phyloP scores from a whole-genome alignment of 2,329 filamentous ascomycete genomes.

The Decorospora gaudefroyi region DNA sequence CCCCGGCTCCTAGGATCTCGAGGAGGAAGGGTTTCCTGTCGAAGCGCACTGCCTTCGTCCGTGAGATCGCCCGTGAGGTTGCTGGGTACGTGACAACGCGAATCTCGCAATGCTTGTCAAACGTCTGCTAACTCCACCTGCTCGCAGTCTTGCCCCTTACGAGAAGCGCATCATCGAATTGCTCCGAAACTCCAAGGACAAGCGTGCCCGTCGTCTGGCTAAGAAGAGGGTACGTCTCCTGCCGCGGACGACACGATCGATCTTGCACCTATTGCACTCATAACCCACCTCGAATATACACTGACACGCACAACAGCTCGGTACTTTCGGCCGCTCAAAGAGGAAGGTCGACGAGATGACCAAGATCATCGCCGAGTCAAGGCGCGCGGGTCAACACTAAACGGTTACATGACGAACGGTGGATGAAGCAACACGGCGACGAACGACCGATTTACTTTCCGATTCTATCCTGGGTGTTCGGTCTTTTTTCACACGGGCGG shows the following conservation, averaged over 20 bases:
- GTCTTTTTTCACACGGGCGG: slow-evolving; percentile 42
- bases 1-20: slow-evolving; percentile 56
- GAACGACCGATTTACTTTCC: slow-evolving; percentile 33
- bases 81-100: slow-evolving; percentile 69
- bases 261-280: slow-evolving; percentile 1
- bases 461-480: slow-evolving; percentile 44
- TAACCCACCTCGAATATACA: slow-evolving; percentile 11
- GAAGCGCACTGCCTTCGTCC: slow-evolving; percentile 96
- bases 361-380: slow-evolving; percentile 95
- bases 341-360: slow-evolving; percentile 99
- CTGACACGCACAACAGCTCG: slow-evolving; percentile 66
- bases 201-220: slow-evolving; percentile 97
- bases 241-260: slow-evolving; percentile 1
- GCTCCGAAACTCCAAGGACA: slow-evolving; percentile 98
- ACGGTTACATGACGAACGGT: slow-evolving; percentile 37
- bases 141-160: slow-evolving; percentile 52
- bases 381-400: slow-evolving; percentile 73
- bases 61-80: slow-evolving; percentile 98
- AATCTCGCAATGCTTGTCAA: neutral
- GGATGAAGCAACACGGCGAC: slow-evolving; percentile 34
- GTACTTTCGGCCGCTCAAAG: slow-evolving; percentile 98
- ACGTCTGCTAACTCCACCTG: slow-evolving; percentile 14
- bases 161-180: slow-evolving; percentile 99
- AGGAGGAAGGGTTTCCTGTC: slow-evolving; percentile 93
- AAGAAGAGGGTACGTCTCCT: slow-evolving; percentile 86